These are phyloP conservation scores for Blastomyces parvus DNA, from an alignment of 2,329 filamentous ascomycete genomes.

Conservation along the genomic window DNA sequence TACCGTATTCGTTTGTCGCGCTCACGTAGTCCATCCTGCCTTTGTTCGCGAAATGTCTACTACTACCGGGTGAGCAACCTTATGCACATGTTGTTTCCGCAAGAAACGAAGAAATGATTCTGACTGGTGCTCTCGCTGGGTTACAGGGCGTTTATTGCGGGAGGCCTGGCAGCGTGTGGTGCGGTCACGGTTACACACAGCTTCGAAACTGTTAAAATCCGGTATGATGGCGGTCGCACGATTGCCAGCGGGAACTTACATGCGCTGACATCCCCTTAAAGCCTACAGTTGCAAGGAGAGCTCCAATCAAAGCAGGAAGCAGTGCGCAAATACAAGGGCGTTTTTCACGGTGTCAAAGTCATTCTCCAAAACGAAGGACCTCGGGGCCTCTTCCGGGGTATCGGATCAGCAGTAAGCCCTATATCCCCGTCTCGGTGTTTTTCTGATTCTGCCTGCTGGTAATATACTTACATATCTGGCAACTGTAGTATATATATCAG, in stretches of 20 bases:
- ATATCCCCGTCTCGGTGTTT: background rate
- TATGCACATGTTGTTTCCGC: background rate
- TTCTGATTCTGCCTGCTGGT: background rate
- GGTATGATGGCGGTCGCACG: slow-evolving; percentile 45
- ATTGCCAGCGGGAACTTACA: background rate
- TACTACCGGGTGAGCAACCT: slow-evolving; percentile 39
- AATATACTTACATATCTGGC: background rate
- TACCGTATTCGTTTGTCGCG: background rate
- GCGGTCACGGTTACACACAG: slow-evolving; percentile 96
- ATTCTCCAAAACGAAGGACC: slow-evolving; percentile 87
- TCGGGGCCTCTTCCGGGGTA: slow-evolving; percentile 73
- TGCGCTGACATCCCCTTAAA: slow-evolving; percentile 29
- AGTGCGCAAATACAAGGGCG: slow-evolving; percentile 79
- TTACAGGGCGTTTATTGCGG: slow-evolving; percentile 75
- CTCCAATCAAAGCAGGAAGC: slow-evolving; percentile 78
- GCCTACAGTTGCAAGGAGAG: slow-evolving; percentile 93
- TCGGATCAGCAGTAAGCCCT: slow-evolving; percentile 63
- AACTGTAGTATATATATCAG: slow-evolving; percentile 76
- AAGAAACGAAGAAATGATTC: background rate
- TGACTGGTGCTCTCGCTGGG: slow-evolving; percentile 11
- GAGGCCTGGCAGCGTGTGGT: slow-evolving; percentile 92
- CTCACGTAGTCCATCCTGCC: background rate
- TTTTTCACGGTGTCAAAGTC: slow-evolving; percentile 80
- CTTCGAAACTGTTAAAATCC: slow-evolving; percentile 98
- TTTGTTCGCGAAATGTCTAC: slow-evolving; percentile 41